Percentiles rank a stretch among this genome's conserved stretches.
phyloP scores from a whole-genome alignment of 805 yeast genomes.

The Cyberlindnera galapagoensis region DNA sequence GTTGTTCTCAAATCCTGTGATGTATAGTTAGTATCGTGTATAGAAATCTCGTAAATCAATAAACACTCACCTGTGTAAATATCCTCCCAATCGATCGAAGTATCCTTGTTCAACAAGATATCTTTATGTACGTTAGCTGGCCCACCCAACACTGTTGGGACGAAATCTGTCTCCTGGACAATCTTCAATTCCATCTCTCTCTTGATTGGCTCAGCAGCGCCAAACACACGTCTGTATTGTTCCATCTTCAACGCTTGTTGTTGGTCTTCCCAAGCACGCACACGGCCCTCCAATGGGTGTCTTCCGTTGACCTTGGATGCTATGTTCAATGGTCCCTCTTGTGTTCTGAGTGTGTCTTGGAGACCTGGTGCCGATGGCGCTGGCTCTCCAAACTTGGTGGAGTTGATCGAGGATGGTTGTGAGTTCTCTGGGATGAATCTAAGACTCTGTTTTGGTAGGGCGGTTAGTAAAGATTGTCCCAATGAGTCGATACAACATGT shows the following conservation, averaged over 20 bases:
- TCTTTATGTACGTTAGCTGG: conserved; percentile 61
- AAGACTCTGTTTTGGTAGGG: conserved; percentile 20
- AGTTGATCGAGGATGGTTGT: conserved; percentile 40
- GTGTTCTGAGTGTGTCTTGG: conserved; percentile 61
- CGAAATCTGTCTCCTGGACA: conserved; percentile 62
- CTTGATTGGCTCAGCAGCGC: conserved; percentile 90
- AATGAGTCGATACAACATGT: no score
- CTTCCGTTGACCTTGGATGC: conserved; percentile 61
- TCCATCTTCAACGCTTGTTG: conserved; percentile 68
- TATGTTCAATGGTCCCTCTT: conserved; percentile 49
- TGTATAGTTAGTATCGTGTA: conserved; percentile 9
- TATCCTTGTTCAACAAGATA: conserved; percentile 71
- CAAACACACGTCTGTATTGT: conserved; percentile 75
- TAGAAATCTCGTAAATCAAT: no score
- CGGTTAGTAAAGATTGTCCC: no score
- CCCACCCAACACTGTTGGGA: conserved; percentile 58
- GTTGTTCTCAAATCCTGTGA: conserved; percentile 33
- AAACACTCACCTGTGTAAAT: conserved; percentile 51
- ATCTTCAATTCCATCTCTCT: conserved; percentile 84
- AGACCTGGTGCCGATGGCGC: conserved; percentile 64
- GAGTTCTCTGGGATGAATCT: conserved; percentile 50
- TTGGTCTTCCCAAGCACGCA: conserved; percentile 73
- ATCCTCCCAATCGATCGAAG: conserved; percentile 89
- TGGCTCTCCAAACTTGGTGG: conserved; percentile 41
- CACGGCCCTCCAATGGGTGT: conserved; percentile 81